These are phyloP conservation scores for Talaromyces nanjingensis DNA, from an alignment of 495 filamentous ascomycete species.

Conservation along the genomic window DNA sequence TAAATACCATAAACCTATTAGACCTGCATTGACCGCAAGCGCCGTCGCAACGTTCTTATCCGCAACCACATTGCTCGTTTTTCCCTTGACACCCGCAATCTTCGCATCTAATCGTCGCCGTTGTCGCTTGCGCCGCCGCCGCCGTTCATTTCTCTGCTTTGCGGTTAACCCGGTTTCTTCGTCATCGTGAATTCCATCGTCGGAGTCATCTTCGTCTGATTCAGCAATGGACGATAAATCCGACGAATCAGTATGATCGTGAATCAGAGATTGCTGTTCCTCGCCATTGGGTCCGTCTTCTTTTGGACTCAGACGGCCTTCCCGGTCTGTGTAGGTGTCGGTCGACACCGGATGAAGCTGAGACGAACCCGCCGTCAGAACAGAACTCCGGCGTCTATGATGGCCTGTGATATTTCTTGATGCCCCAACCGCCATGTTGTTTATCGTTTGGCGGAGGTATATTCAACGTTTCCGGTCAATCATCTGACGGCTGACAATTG, in stretches of 20 bases:
- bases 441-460: not conserved
- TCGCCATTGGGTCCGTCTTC: conserved; percentile 30
- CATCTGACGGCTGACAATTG: not conserved
- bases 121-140: conserved; percentile 52
- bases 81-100: conserved; percentile 47
- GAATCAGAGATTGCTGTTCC: conserved; percentile 28
- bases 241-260: conserved; percentile 37
- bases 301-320: conserved; percentile 28
- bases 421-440: conserved; percentile 9
- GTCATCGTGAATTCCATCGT: conserved; percentile 76
- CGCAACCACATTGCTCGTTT: conserved; percentile 29
- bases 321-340: conserved; percentile 29
- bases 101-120: conserved; percentile 70
- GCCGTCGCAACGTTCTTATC: conserved; percentile 64
- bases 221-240: conserved; percentile 45
- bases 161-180: conserved; percentile 82
- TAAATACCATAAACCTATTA: conserved; percentile 88
- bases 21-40: conserved; percentile 58
- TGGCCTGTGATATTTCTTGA: conserved; percentile 32
- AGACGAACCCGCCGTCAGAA: conserved; percentile 32
- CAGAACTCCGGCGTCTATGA: conserved; percentile 54
- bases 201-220: conserved; percentile 48
- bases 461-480: not conserved
- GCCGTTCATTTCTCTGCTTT: conserved; percentile 59
- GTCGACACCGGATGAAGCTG: conserved; percentile 25